Evolutionary conservation across 495 filamentous ascomycete species (phyloP).

Genomic region (Beverwykella pulmonaria): DNA sequence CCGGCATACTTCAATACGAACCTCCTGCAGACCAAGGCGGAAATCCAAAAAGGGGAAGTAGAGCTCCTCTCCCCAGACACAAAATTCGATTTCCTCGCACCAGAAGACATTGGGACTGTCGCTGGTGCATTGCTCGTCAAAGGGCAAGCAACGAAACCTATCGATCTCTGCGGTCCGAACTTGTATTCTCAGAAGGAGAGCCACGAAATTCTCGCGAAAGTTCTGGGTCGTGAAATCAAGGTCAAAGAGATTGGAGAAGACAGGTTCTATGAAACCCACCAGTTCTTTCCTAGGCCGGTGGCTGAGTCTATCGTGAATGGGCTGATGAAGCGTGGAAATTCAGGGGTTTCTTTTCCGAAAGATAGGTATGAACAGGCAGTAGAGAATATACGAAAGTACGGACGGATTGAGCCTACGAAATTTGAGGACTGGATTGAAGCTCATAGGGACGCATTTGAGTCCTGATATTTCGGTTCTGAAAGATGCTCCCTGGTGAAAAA

Average conservation of each 20-base stretch:
- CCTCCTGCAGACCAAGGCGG: conserved; percentile 6
- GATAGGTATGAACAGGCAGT: not conserved
- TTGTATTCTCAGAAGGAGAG: not conserved
- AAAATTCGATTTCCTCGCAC: conserved; percentile 3
- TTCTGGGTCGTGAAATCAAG: not conserved
- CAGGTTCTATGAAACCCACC: not conserved
- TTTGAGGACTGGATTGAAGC: conserved; percentile 4
- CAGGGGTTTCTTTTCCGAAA: not conserved
- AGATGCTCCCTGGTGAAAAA: no score
- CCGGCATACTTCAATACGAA: conserved; percentile 30
- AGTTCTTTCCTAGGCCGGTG: not conserved
- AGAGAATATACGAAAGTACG: conserved; percentile 2
- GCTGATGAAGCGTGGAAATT: not conserved
- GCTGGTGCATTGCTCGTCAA: not conserved
- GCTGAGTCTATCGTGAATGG: not conserved
- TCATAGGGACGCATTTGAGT: not conserved
- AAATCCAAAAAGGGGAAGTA: conserved; percentile 17
- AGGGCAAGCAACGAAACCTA: not conserved
- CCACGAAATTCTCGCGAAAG: not conserved
- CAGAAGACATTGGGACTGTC: conserved; percentile 12
- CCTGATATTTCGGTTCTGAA: no score
- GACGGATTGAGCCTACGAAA: not conserved
- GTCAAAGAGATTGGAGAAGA: not conserved
- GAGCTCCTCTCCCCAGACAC: not conserved
- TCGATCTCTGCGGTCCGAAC: not conserved